Percentiles rank a stretch among this genome's conserved stretches.
These are phyloP conservation scores for Annulohypoxylon bovei DNA, from an alignment of 495 filamentous ascomycete species.

Conservation along the genomic window DNA sequence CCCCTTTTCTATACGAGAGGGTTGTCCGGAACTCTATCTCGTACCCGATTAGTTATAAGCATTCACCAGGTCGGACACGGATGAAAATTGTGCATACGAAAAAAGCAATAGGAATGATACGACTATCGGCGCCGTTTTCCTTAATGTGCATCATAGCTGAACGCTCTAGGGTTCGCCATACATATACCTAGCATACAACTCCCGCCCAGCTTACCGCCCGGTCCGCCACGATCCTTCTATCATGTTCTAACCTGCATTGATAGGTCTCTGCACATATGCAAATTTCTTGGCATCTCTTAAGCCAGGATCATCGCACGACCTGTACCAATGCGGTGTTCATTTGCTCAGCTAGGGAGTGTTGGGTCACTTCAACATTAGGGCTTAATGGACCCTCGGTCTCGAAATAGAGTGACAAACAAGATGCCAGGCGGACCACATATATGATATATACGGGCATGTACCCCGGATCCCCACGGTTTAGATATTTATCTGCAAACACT, in stretches of 20 bases:
- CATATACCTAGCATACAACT: neutral
- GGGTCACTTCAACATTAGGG: neutral
- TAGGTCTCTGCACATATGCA: neutral
- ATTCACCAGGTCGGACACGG: too few species aligned
- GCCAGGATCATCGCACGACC: neutral
- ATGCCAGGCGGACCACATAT: neutral
- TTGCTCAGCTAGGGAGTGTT: neutral
- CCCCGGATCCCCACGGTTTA: constrained; percentile 4
- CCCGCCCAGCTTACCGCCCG: neutral
- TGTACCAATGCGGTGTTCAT: neutral
- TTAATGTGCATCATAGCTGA: neutral
- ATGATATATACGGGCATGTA: constrained; percentile 17
- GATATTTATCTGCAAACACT: neutral
- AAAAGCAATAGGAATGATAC: neutral
- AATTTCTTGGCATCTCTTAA: neutral
- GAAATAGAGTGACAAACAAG: neutral
- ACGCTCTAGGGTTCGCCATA: neutral
- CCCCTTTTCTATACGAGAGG: neutral
- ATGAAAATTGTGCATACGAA: neutral
- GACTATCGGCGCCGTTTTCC: neutral
- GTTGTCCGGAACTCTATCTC: constrained; percentile 5
- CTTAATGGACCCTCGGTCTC: neutral
- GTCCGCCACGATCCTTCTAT: neutral
- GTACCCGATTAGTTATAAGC: neutral
- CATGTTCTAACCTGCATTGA: neutral